Evolutionary conservation across 805 yeast genomes (phyloP).

Genomic region (Jamesozyma piceae): DNA sequence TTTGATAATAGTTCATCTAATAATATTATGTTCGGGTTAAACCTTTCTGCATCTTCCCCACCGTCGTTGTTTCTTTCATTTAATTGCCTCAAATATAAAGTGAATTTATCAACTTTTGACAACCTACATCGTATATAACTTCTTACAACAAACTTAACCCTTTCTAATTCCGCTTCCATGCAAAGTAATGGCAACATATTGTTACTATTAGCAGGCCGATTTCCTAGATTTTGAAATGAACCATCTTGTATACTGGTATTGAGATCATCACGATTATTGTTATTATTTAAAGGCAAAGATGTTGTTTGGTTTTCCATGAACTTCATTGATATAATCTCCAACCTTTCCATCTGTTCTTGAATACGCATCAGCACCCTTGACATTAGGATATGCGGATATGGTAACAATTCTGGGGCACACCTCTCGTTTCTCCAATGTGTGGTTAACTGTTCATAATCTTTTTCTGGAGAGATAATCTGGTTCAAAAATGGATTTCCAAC

Average conservation of each 20-base stretch:
- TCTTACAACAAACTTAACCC: slow-evolving; percentile 74
- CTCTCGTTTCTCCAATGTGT: slow-evolving; percentile 78
- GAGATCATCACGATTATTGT: neutral
- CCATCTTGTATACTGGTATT: slow-evolving; percentile 1
- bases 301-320: slow-evolving; percentile 36
- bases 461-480: slow-evolving; percentile 10
- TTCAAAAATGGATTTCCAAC: slow-evolving; percentile 1
- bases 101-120: slow-evolving; percentile 60
- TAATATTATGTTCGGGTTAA: slow-evolving; percentile 17
- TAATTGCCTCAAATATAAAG: slow-evolving; percentile 46
- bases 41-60: slow-evolving; percentile 11
- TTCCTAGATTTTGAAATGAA: neutral
- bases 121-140: slow-evolving; percentile 73
- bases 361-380: slow-evolving; percentile 49
- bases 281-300: slow-evolving; percentile 22
- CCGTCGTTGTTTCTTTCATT: slow-evolving; percentile 13
- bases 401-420: slow-evolving; percentile 77
- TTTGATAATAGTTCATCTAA: slow-evolving; percentile 36
- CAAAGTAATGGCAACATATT: slow-evolving; percentile 55
- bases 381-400: slow-evolving; percentile 56
- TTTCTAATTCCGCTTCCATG: slow-evolving; percentile 84
- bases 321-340: slow-evolving; percentile 72
- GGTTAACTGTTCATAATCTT: slow-evolving; percentile 33
- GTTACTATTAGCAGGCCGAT: slow-evolving; percentile 11
- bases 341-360: slow-evolving; percentile 60